Percentiles rank a stretch among this genome's conserved stretches.
These are phyloP conservation scores for Colletotrichum sidae DNA, from an alignment of 2,329 filamentous ascomycete genomes.

Conservation along the genomic window DNA sequence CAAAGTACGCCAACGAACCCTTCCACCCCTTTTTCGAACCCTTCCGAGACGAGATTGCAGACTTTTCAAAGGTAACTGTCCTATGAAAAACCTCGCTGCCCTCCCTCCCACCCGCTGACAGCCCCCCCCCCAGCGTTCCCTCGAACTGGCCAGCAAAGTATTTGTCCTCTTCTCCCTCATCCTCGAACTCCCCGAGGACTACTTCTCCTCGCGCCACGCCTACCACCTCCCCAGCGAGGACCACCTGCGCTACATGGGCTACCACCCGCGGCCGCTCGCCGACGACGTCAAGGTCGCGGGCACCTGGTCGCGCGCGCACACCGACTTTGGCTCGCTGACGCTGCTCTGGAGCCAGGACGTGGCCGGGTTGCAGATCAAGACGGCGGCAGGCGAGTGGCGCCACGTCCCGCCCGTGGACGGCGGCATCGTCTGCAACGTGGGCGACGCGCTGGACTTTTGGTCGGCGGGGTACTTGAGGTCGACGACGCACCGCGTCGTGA, in stretches of 20 bases:
- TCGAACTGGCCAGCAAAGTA: constrained; percentile 45
- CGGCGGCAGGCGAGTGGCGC: constrained; percentile 52
- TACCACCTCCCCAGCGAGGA: constrained; percentile 64
- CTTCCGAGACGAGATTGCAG: constrained; percentile 60
- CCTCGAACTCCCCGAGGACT: constrained; percentile 65
- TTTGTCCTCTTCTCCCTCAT: constrained; percentile 55
- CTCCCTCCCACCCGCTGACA: constrained; percentile 42
- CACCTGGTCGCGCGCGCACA: constrained; percentile 52
- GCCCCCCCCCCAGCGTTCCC: constrained; percentile 46
- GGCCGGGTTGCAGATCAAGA: constrained; percentile 62
- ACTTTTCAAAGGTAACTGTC: constrained; percentile 59
- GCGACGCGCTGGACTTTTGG: constrained; percentile 46
- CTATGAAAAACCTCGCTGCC: too few species aligned
- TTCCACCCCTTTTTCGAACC: constrained; percentile 52
- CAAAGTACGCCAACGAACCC: constrained; percentile 48
- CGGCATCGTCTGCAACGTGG: constrained; percentile 58
- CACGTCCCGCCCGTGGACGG: constrained; percentile 57
- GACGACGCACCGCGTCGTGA: constrained; percentile 49
- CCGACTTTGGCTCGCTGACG: constrained; percentile 64
- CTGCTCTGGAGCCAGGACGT: constrained; percentile 66
- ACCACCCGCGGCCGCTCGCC: constrained; percentile 55
- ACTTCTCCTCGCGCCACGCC: constrained; percentile 62
- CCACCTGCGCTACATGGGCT: constrained; percentile 68
- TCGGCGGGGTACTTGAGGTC: constrained; percentile 47
- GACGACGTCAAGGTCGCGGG: constrained; percentile 49